These are phyloP conservation scores for Pterulicium gracile DNA, from an alignment of 1,284 basidiomycete genomes.

Conservation along the genomic window DNA sequence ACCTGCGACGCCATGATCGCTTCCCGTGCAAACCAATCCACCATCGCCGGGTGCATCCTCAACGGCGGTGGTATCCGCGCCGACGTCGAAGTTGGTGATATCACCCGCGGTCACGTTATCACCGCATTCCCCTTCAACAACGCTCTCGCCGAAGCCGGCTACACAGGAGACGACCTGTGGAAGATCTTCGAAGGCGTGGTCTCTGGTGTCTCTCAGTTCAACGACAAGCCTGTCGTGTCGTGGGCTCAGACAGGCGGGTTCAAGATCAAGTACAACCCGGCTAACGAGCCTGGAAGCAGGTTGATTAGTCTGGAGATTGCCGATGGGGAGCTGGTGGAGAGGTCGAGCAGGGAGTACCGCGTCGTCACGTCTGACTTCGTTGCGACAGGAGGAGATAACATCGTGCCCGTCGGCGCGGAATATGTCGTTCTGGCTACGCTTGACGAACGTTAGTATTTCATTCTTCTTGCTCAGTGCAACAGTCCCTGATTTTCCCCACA, in stretches of 20 bases:
- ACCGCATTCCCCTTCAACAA: slow-evolving; percentile 28
- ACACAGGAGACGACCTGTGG: slow-evolving; percentile 17
- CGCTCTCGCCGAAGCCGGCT: slow-evolving; percentile 21
- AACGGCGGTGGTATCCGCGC: slow-evolving; percentile 26
- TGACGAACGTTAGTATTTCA: neutral
- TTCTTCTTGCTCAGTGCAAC: neutral
- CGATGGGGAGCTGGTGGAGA: slow-evolving; percentile 12
- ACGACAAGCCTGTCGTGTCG: slow-evolving; percentile 21
- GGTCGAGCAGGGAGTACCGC: slow-evolving; percentile 14
- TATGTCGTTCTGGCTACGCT: neutral
- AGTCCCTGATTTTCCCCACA: neutral
- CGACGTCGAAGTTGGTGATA: slow-evolving; percentile 24
- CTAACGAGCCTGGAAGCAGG: slow-evolving; percentile 17
- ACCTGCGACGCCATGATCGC: slow-evolving; percentile 28
- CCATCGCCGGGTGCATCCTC: slow-evolving; percentile 22
- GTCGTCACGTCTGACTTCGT: slow-evolving; percentile 22
- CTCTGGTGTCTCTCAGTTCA: slow-evolving; percentile 11
- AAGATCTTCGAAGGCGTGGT: slow-evolving; percentile 17
- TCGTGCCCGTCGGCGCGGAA: slow-evolving; percentile 15
- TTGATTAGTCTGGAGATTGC: slow-evolving; percentile 24
- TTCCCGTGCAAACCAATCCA: slow-evolving; percentile 18
- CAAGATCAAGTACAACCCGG: slow-evolving; percentile 24
- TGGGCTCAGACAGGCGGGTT: slow-evolving; percentile 26
- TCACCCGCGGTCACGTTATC: slow-evolving; percentile 27
- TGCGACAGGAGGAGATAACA: slow-evolving; percentile 28